Conservation (phyloP, 768 basidiomycete genomes). For the Strobilomyces dryophilus region DNA sequence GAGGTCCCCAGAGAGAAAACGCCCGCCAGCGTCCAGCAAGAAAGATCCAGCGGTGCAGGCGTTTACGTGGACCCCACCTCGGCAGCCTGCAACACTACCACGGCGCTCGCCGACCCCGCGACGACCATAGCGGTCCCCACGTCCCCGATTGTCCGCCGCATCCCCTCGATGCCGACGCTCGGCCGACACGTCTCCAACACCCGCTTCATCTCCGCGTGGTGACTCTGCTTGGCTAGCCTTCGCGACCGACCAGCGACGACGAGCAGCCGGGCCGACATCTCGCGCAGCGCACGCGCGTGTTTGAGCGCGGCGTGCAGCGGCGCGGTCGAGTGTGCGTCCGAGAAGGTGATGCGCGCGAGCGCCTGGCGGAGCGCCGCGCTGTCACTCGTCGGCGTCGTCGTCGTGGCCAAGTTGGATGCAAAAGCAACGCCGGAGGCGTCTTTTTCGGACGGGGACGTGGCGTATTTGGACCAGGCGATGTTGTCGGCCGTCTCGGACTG, state of each 20-base stretch:
- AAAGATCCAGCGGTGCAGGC: background rate
- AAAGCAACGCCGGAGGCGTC: conserved; percentile 4
- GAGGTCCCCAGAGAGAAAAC: background rate
- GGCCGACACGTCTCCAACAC: conserved; percentile 44
- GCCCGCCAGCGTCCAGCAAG: background rate
- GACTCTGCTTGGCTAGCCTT: conserved; percentile 66
- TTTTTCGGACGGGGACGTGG: conserved; percentile 18
- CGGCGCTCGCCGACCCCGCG: conserved; percentile 46
- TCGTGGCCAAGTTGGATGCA: background rate
- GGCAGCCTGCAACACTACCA: conserved; percentile 70
- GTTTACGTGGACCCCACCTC: conserved; percentile 11
- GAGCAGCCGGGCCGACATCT: conserved; percentile 42
- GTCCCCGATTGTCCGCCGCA: conserved; percentile 83
- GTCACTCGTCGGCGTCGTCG: conserved; percentile 23
- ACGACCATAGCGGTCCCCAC: conserved; percentile 78
- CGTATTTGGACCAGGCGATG: conserved; percentile 66
- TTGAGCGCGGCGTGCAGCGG: conserved; percentile 56
- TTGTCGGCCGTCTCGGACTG: conserved; percentile 85
- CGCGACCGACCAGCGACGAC: conserved; percentile 73
- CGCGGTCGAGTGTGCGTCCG: conserved; percentile 46
- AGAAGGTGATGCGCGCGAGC: conserved; percentile 60
- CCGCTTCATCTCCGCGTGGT: conserved; percentile 63
- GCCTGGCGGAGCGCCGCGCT: conserved; percentile 26
- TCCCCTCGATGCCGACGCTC: conserved; percentile 19
- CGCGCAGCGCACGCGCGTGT: conserved; percentile 35